Conservation (phyloP, 192 early-diverging fungal genomes). For the Pilobolus umbonatus region DNA sequence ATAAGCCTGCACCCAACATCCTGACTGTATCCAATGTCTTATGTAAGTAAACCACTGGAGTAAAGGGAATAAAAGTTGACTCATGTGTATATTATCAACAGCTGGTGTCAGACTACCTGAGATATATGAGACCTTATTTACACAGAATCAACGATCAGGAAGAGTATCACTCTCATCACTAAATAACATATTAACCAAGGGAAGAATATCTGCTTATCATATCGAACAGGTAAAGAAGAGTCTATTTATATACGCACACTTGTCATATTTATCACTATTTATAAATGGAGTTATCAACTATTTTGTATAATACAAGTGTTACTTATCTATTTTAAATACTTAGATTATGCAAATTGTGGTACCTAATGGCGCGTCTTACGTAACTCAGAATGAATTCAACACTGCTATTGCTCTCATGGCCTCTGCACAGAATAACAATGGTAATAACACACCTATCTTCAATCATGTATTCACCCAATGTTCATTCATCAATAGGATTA, state of each 20-base stretch:
- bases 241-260: neutral
- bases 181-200: conserved; percentile 37
- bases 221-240: conserved; percentile 40
- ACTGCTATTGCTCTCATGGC: conserved; percentile 63
- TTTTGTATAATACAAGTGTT: neutral
- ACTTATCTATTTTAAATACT: neutral
- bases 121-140: conserved; percentile 41
- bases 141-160: conserved; percentile 34
- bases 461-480: neutral
- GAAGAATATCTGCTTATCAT: conserved; percentile 35
- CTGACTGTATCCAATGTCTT: neutral
- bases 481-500: conserved; percentile 31
- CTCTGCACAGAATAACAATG: conserved; percentile 74
- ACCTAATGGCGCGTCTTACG: conserved; percentile 41
- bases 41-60: neutral
- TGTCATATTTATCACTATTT: neutral
- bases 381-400: conserved; percentile 64
- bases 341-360: conserved; percentile 52
- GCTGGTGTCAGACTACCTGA: conserved; percentile 44
- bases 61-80: neutral
- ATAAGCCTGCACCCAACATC: neutral
- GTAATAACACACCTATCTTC: conserved; percentile 19
- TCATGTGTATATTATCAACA: conserved; percentile 4
- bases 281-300: too few relatives aligned
- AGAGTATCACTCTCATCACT: conserved; percentile 43